phyloP scores from a whole-genome alignment of 768 basidiomycete species.

The Pisolithus marmoratus region DNA sequence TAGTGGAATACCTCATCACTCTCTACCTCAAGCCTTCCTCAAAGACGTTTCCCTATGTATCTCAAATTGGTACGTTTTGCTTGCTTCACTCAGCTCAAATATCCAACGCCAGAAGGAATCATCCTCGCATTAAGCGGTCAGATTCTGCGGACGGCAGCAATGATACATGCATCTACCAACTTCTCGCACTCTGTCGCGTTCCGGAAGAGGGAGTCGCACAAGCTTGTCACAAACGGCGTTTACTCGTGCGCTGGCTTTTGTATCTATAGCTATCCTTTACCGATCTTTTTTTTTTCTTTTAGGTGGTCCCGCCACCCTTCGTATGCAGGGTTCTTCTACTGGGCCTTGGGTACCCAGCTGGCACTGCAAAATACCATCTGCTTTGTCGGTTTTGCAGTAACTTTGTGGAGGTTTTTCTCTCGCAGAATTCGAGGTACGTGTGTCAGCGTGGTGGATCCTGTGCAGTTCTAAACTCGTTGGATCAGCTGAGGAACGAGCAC shows the following conservation, averaged over 20 bases:
- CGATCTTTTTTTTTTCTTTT: neutral
- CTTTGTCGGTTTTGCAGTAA: conserved; percentile 54
- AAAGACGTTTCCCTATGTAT: conserved; percentile 57
- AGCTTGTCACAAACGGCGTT: conserved; percentile 82
- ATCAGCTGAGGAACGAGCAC: conserved; percentile 73
- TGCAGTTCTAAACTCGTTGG: conserved; percentile 1
- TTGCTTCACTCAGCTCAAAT: neutral
- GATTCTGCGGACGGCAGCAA: conserved; percentile 77
- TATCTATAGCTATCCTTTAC: neutral
- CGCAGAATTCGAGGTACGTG: conserved; percentile 68
- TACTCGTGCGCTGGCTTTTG: conserved; percentile 60
- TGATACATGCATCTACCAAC: conserved; percentile 91
- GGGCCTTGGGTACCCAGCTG: conserved; percentile 93
- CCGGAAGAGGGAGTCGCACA: conserved; percentile 66
- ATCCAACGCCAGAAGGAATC: conserved; percentile 45
- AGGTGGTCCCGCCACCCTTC: conserved; percentile 83
- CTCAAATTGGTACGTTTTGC: conserved; percentile 46
- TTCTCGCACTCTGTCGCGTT: conserved; percentile 89
- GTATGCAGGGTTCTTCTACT: conserved; percentile 96
- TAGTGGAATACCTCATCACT: conserved; percentile 74
- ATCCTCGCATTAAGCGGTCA: conserved; percentile 66
- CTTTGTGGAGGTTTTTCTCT: conserved; percentile 88
- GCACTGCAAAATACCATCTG: conserved; percentile 82
- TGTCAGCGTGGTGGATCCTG: neutral
- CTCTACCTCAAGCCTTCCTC: conserved; percentile 60